Evolutionary conservation across 2,329 filamentous ascomycete species (phyloP).

Genomic region (Pseudogymnoascus pannorum): DNA sequence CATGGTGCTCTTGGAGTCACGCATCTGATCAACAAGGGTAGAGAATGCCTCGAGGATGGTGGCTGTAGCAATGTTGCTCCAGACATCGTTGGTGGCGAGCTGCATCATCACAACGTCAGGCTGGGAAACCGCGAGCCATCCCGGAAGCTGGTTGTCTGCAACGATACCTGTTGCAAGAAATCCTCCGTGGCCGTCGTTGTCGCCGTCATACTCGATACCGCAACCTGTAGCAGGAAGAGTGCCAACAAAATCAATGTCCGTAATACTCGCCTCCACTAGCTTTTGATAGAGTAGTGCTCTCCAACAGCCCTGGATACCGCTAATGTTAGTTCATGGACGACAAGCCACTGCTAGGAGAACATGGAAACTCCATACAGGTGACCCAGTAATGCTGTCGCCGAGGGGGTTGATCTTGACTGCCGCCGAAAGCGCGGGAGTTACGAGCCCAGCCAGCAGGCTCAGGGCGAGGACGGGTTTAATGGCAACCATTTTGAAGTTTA

Average conservation of each 20-base stretch:
- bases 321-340: background rate
- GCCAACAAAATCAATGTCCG: constrained; percentile 31
- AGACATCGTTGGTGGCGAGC: constrained; percentile 38
- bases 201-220: constrained; percentile 34
- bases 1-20: constrained; percentile 33
- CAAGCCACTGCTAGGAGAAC: background rate
- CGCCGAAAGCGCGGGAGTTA: background rate
- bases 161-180: constrained; percentile 34
- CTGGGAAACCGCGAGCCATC: constrained; percentile 32
- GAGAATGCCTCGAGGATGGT: constrained; percentile 33
- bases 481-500: background rate
- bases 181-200: constrained; percentile 39
- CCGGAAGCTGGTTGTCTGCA: constrained; percentile 31
- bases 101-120: constrained; percentile 41
- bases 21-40: constrained; percentile 35
- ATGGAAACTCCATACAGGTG: background rate
- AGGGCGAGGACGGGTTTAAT: background rate
- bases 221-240: constrained; percentile 30
- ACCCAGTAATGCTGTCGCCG: constrained; percentile 1
- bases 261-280: constrained; percentile 25
- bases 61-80: constrained; percentile 28
- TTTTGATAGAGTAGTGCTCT: constrained; percentile 29
- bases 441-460: background rate
- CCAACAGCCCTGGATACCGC: constrained; percentile 25
- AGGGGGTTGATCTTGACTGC: constrained; percentile 3